Base-by-base conservation (phyloP, 352 stramenopile genomes). In the Aphanomyces stellatus region DNA sequence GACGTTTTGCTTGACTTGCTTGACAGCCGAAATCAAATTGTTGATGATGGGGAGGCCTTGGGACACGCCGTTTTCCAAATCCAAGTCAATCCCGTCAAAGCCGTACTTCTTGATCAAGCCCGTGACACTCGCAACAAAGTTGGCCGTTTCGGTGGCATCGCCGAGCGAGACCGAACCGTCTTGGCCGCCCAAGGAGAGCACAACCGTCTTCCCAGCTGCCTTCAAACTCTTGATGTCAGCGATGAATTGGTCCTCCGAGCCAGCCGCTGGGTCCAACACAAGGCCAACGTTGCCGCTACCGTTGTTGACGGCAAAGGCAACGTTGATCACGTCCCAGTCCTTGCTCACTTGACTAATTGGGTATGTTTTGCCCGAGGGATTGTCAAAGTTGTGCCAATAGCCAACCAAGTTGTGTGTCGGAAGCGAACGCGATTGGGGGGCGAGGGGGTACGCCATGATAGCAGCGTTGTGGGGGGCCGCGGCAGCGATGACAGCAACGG, bases 51-150 rank as follows among this genome's bases (percentile, higher is more conserved):
- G 57, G 13, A 65, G 57, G 25, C 35, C 35, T 33, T 65, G 57
- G 24, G 57, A 65, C 10, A 65, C 28, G 17, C 57, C 57, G 2
- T 13, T 41, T 41, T 65, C 57, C 1, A 65, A 17, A 30, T 65
- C 57, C 57, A 65, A 51, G 31, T 65, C 57, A 30, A 65, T 51
- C 11, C 57, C 57, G 22, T 65, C 57, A 65, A 65, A 65, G 4
- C 57, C 57, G n/a, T 41, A 65, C 30, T 65, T 65, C 4, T 5
- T 10, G 19, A 65, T 33, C 4, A 65, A 19, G 1, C n/a, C 35
- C 4, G 42, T 4, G 2, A 65, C 57, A 4, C 15, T 27, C 2
- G 2, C 22, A 30, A 65, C 57, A 33, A 65, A 65, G 22, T 31
- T 31, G 35, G 31, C 11, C 6, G 22, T 53, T 41, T 65, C 57